Percentiles rank a stretch among this genome's conserved stretches.
Evolutionary conservation across 1,284 basidiomycete genomes (phyloP).

Genomic region (Ceratobasidium sp.): DNA sequence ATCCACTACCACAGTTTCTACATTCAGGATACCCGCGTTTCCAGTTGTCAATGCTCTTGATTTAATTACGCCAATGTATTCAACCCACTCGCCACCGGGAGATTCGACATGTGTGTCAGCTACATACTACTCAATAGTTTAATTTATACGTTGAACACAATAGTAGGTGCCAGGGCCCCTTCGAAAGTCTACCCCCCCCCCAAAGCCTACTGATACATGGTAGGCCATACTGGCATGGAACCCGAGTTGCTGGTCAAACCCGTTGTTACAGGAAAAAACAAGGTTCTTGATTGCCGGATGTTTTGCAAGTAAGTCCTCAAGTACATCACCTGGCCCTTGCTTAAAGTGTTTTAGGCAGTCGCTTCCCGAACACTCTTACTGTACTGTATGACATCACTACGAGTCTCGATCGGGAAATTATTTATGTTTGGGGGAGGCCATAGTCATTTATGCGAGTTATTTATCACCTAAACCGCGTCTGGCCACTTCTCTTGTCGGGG

Average conservation of each 20-base stretch:
- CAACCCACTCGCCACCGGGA: too few relatives aligned
- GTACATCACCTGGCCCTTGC: neutral
- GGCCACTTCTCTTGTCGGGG: constrained; percentile 7
- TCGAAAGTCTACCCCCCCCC: too few relatives aligned
- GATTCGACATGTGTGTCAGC: too few relatives aligned
- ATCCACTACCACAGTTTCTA: too few relatives aligned
- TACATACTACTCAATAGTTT: too few relatives aligned
- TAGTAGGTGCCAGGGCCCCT: too few relatives aligned
- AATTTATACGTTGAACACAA: too few relatives aligned
- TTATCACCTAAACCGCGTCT: constrained; percentile 9
- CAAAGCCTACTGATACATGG: too few relatives aligned
- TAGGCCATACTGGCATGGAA: neutral
- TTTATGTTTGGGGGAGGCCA: constrained; percentile 1
- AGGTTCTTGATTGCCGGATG: neutral
- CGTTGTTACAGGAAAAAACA: too few relatives aligned
- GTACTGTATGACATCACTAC: constrained; percentile 2
- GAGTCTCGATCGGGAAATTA: neutral
- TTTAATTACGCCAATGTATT: too few relatives aligned
- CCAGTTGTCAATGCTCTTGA: too few relatives aligned
- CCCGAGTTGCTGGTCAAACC: neutral
- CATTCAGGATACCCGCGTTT: too few relatives aligned
- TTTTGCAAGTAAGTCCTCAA: neutral
- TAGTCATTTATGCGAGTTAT: constrained; percentile 7
- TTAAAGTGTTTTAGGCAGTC: neutral
- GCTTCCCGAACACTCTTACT: constrained; percentile 5